Base-by-base conservation (phyloP, 768 basidiomycete species). In the Mycena belliarum region DNA sequence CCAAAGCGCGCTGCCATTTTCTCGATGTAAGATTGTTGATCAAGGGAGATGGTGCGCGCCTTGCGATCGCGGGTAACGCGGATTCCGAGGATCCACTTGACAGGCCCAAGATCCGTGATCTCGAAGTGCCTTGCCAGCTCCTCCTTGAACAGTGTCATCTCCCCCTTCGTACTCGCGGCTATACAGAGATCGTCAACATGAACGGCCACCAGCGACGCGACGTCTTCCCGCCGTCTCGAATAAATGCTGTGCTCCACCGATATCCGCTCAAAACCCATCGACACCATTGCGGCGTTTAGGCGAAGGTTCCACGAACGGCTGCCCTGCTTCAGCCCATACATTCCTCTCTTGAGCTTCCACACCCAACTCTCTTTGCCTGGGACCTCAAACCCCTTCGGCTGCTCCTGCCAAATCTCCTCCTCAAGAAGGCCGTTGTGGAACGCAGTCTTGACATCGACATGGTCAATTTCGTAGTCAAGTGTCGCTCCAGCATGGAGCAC, bases 101-200 rank as follows among this genome's bases (percentile, higher is more conserved):
- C 59, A 2, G 65, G 50, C n/a, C 70, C 68, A 1, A 71, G 50
- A 40, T 69, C 67, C 2, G 50, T 67, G n/a, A 72, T 53, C 2
- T 63, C 59, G 26, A 67, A 64, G 6, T 10, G 49, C 18, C 6
- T 2, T 3, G 10, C 54, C 16, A 9, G 66, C 44, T 38, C 59
- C 56, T 40, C 14, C 37, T 42, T 67, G 60, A 28, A 44, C 2
- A 7, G 12, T 54, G 15, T 26, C 48, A 20, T n/a, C 38, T 40
- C 52, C 51, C 50, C 5, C 40, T 21, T 20, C 5, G 33, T 24
- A 2, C 51, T 63, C 0, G 48, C 33, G 12, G 66, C 55, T 4
- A 73, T 16, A 5, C 65, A 40, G 0, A 70, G 47, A 26, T 72
- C 69, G 38, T 73, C 69, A 0, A 71, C 71, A 59, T 65, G 72